Conservation (phyloP, 2,329 filamentous ascomycete genomes). For the Cryphonectria parasitica region DNA sequence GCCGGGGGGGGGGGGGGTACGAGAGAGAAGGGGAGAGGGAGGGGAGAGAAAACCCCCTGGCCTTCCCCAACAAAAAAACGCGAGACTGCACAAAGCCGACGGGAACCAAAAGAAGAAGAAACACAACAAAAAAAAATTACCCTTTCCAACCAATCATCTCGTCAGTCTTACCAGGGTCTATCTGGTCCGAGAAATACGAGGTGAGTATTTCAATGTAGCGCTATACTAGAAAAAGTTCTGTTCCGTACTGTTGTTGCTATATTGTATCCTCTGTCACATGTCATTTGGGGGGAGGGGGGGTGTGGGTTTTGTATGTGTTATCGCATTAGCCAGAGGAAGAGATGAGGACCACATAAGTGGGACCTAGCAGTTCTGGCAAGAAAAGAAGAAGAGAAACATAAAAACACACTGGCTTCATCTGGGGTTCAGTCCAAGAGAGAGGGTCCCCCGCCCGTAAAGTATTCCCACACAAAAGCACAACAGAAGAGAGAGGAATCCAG, state of each 20-base stretch:
- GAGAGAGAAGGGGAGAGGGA: background rate
- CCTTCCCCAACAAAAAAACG: background rate
- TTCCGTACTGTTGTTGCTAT: background rate
- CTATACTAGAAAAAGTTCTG: too few species aligned
- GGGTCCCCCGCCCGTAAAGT: too few species aligned
- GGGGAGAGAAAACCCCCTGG: background rate
- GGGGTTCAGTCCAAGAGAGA: too few species aligned
- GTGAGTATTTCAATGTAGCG: too few species aligned
- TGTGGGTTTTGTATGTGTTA: background rate
- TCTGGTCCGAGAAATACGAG: background rate
- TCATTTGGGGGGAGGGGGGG: background rate
- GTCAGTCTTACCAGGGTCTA: background rate
- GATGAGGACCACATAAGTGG: background rate
- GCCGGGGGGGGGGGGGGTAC: background rate
- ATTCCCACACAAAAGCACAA: too few species aligned
- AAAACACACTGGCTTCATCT: too few species aligned
- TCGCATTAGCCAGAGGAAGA: background rate
- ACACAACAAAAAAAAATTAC: too few species aligned
- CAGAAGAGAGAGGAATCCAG: too few species aligned
- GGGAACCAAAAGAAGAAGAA: too few species aligned
- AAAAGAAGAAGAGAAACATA: background rate
- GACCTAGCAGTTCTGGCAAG: background rate
- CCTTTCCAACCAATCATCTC: background rate
- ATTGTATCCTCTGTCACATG: conserved; percentile 3
- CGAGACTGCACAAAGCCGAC: background rate